Base-by-base conservation (phyloP, 352 stramenopile species). In the Phytophthora sansomeana region DNA sequence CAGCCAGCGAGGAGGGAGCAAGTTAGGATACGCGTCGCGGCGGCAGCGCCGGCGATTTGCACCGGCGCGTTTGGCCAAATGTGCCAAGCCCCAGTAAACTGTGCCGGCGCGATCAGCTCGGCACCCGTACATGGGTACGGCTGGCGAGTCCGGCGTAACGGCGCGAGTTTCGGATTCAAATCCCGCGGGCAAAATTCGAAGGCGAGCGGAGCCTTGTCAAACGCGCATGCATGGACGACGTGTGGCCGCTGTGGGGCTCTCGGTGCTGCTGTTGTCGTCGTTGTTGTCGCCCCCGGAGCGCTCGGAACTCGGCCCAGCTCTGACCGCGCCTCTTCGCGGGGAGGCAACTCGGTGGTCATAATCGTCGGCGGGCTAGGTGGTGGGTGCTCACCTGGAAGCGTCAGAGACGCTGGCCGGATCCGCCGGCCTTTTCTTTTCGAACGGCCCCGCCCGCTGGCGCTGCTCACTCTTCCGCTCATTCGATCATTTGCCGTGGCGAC, bases 391-490 rank as follows among this genome's bases (percentile, higher is more conserved):
- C 30, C 19, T 71, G 61, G 44, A 3, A 24, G 61, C 62, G 68
- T 65, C 63, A 75, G 68, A 72, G 67, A 75, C 60, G 50, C 35
- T 51, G 44, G 50, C 38, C 41, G 39, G 61, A 63, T 60, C 60
- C 58, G 50, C 58, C 35, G 65, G 50, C 66, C 61, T 72, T 72
- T 72, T 72, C 63, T 75, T 75, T 75, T 64, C 55, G 48, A 76
- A 67, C 56, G 29, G 33, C 41, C 35, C 52, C 63, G 66, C 60
- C 61, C 48, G 56, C 66, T 24, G 41, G 28, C 43, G 55, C 63
- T 74, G 63, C 52, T 74, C 61, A 67, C 56, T 59, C 46, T 47
- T 67, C 43, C 39, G 67, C 50, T 76, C 69, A 78, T 78, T 78
- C 65, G 65, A 58, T 66, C 69, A 78, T 78, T 78, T 78, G 66